Evolutionary conservation across 106 monocot genomes (phyloP).

Genomic region (Dendrobium huoshanense): DNA sequence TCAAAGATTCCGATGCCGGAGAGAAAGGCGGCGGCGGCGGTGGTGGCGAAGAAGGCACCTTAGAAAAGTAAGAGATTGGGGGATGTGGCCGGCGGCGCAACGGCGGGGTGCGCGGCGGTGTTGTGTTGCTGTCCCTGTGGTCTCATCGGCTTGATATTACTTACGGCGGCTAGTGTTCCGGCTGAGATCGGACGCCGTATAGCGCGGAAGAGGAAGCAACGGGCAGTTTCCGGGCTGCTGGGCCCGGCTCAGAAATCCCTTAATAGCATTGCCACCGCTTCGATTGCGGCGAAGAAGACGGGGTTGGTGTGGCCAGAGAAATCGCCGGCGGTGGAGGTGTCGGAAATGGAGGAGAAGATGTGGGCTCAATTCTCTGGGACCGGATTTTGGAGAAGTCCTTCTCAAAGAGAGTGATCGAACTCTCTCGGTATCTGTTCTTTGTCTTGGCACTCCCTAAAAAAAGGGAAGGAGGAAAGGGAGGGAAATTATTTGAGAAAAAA

Average conservation of each 20-base stretch:
- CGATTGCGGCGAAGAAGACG: not conserved
- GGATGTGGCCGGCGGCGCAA: constrained; percentile 38
- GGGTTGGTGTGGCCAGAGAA: constrained; percentile 12
- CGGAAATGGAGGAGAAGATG: constrained; percentile 41
- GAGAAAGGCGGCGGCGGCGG: not conserved
- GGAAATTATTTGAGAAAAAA: too few species aligned
- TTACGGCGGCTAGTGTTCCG: constrained; percentile 25
- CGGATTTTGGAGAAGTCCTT: constrained; percentile 53
- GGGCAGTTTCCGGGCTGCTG: not conserved
- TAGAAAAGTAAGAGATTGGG: not conserved
- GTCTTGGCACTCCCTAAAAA: not conserved
- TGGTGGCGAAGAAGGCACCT: not conserved
- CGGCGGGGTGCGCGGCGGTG: constrained; percentile 42
- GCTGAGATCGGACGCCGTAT: constrained; percentile 27
- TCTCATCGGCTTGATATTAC: constrained; percentile 20
- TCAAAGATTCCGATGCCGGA: not conserved
- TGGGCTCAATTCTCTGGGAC: constrained; percentile 23
- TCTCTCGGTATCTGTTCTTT: not conserved
- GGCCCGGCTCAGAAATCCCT: not conserved
- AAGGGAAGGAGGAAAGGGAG: too few species aligned
- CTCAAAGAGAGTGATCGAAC: constrained; percentile 23
- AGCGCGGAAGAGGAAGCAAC: not conserved
- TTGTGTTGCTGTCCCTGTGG: constrained; percentile 38
- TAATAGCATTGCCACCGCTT: not conserved
- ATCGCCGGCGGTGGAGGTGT: constrained; percentile 18